A percentile compares a stretch with the other conserved stretches of the same genome.
Evolutionary conservation across 495 filamentous ascomycete species (phyloP).

Genomic region (Darksidea phi): DNA sequence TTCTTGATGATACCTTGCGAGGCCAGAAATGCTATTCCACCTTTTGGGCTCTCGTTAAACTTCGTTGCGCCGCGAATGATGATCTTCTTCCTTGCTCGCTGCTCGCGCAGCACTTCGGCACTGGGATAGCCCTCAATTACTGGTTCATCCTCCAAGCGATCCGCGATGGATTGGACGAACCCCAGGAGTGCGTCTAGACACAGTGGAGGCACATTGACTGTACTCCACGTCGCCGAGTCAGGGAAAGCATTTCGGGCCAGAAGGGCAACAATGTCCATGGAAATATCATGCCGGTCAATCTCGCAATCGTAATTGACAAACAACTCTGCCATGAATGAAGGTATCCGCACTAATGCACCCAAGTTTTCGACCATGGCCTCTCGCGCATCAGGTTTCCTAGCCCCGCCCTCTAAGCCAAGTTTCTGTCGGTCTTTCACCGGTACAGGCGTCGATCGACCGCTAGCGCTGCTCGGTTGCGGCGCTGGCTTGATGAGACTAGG

Average conservation of each 20-base stretch:
- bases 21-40: conserved; percentile 80
- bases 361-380: conserved; percentile 99
- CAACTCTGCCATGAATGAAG: conserved; percentile 89
- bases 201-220: conserved; percentile 92
- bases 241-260: conserved; percentile 93
- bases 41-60: conserved; percentile 94
- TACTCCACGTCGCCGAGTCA: conserved; percentile 98
- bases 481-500: conserved; percentile 82
- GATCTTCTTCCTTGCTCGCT: conserved; percentile 75
- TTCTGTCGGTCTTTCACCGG: conserved; percentile 91
- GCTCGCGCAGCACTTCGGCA: conserved; percentile 59
- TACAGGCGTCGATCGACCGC: conserved; percentile 87
- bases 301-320: conserved; percentile 99
- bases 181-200: conserved; percentile 89
- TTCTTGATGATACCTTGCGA: conserved; percentile 80
- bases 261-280: conserved; percentile 90
- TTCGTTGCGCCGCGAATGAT: conserved; percentile 85
- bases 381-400: conserved; percentile 85
- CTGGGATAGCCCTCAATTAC: conserved; percentile 66
- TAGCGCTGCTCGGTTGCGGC: conserved; percentile 67
- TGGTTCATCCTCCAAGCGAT: conserved; percentile 73
- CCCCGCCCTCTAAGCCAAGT: conserved; percentile 88
- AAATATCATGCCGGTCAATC: conserved; percentile 85
- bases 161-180: conserved; percentile 86
- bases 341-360: conserved; percentile 84